Evolutionary conservation across 2,329 filamentous ascomycete species (phyloP).

Genomic region (Sporothrix luriei): DNA sequence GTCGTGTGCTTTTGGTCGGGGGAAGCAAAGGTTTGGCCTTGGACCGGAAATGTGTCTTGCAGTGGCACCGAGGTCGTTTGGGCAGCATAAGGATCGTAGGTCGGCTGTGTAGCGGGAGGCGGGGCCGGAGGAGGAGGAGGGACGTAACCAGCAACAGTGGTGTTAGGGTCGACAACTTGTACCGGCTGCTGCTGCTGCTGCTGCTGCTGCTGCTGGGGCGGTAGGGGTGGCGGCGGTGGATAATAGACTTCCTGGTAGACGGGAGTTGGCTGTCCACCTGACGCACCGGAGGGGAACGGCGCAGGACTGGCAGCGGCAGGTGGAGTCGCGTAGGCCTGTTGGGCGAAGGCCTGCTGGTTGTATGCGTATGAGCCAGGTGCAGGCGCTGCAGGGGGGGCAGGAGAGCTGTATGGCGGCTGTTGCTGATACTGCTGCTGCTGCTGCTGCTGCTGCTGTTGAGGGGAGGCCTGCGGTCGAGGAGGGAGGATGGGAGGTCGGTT

Average conservation of each 20-base stretch:
- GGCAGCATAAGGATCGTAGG: background rate
- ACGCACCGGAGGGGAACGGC: background rate
- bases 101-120: background rate
- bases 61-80: background rate
- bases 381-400: background rate
- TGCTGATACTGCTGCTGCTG: slow-evolving; percentile 2
- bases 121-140: background rate
- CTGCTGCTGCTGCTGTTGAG: background rate
- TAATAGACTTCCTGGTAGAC: slow-evolving; percentile 8
- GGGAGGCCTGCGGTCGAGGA: slow-evolving; percentile 8
- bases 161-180: background rate
- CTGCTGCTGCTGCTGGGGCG: background rate
- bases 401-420: background rate
- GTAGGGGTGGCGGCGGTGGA: slow-evolving; percentile 25
- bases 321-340: background rate
- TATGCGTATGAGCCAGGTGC: slow-evolving; percentile 10
- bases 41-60: background rate
- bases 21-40: background rate
- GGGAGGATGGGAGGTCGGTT: slow-evolving; percentile 30
- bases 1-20: background rate
- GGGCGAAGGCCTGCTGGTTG: slow-evolving; percentile 17
- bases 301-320: background rate
- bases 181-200: background rate
- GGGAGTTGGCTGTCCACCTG: background rate
- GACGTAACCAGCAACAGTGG: background rate